These are phyloP conservation scores for Corynascus novoguineensis DNA, from an alignment of 495 filamentous ascomycete genomes.

Conservation along the genomic window DNA sequence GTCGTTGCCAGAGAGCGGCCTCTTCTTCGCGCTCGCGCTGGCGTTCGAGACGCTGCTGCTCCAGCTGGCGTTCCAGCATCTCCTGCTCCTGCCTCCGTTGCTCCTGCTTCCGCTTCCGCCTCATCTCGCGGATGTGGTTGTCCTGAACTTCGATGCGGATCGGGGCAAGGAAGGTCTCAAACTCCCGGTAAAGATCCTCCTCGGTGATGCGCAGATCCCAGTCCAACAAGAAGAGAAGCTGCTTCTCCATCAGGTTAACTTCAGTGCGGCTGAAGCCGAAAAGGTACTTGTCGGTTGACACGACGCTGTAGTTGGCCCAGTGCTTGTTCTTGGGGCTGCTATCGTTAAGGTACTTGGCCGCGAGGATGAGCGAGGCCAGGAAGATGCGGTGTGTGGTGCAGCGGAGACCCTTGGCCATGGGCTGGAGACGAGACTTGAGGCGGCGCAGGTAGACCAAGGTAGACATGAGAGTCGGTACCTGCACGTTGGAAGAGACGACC, in stretches of 20 bases:
- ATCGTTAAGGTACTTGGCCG: constrained; percentile 97
- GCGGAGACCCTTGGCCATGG: constrained; percentile 92
- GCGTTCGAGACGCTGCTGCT: constrained; percentile 26
- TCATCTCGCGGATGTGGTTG: constrained; percentile 38
- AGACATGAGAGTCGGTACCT: constrained; percentile 95
- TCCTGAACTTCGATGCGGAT: constrained; percentile 54
- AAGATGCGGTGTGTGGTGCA: constrained; percentile 99
- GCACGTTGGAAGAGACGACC: constrained; percentile 88
- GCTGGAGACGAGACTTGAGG: constrained; percentile 74
- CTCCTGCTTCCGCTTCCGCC: constrained; percentile 33
- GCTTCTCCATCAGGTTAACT: constrained; percentile 98
- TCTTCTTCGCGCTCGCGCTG: constrained; percentile 22
- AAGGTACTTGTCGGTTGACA: constrained; percentile 55
- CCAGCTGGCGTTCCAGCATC: constrained; percentile 33
- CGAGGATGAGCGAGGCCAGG: constrained; percentile 80
- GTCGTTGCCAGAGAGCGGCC: constrained; percentile 16
- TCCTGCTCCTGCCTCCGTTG: constrained; percentile 37
- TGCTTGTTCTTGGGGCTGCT: constrained; percentile 99
- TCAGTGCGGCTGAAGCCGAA: constrained; percentile 93
- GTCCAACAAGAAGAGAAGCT: constrained; percentile 86
- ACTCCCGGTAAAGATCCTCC: constrained; percentile 77
- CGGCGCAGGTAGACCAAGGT: constrained; percentile 88
- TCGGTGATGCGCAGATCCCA: constrained; percentile 84
- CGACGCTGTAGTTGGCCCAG: constrained; percentile 90
- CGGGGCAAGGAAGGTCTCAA: constrained; percentile 83